Percentiles rank a stretch among this genome's conserved stretches.
phyloP scores from a whole-genome alignment of 2,329 filamentous ascomycete species.

The Fusarium pseudocircinatum region DNA sequence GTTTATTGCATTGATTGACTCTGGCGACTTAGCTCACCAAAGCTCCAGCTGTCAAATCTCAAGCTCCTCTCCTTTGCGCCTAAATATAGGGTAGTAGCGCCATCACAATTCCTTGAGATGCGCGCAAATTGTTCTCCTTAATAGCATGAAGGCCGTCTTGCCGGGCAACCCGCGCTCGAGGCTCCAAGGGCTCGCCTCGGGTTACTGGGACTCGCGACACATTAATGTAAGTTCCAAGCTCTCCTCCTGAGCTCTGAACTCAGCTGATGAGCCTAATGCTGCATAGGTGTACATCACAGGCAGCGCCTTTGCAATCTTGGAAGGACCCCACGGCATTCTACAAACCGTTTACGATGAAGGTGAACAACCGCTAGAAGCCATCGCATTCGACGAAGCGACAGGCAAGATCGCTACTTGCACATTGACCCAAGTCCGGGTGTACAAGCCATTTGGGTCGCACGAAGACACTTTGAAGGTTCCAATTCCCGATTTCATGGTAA shows the following conservation, averaged over 20 bases:
- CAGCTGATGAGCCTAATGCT: conserved; percentile 12
- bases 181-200: conserved; percentile 80
- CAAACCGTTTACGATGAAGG: conserved; percentile 94
- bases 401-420: conserved; percentile 87
- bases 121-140: conserved; percentile 35
- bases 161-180: conserved; percentile 81
- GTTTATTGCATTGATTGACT: conserved; percentile 34
- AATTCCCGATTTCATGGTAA: not conserved
- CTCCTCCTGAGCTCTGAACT: not conserved
- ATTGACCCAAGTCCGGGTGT: conserved; percentile 74
- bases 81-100: conserved; percentile 3
- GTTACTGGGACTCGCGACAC: conserved; percentile 76
- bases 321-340: conserved; percentile 76
- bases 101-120: conserved; percentile 29
- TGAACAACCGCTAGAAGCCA: conserved; percentile 72
- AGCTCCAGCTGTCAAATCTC: conserved; percentile 1
- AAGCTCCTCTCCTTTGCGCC: conserved; percentile 4
- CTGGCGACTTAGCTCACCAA: conserved; percentile 15
- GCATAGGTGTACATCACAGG: conserved; percentile 87
- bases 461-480: conserved; percentile 79
- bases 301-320: conserved; percentile 85
- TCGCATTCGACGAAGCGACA: conserved; percentile 81
- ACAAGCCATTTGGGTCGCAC: conserved; percentile 76
- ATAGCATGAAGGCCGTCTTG: conserved; percentile 79
- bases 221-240: conserved; percentile 68